Evolutionary conservation across 805 yeast species (phyloP), one percentile per base, ranked within the genome.

Genomic region (Starmera amethionina): DNA sequence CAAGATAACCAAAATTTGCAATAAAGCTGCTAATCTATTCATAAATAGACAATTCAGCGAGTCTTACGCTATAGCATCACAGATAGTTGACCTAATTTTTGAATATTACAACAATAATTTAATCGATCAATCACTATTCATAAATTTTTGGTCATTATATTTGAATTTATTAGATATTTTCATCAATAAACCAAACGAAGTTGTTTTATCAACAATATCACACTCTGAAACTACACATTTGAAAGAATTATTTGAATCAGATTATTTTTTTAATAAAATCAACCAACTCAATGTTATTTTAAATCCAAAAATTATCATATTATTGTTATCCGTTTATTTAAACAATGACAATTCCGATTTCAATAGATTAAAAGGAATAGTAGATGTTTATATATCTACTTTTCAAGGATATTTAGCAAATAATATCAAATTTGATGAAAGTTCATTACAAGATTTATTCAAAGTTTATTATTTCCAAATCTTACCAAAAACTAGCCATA

Each of bases 91-190:
- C 8, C 37, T 43, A 2, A 40, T 46, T 3, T 29, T 46, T 12
- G 19, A 14, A 0, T 38, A 49, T 12, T 45, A 39, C 10, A 43
- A 47, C 5, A 40, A 40, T 11, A 41, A 38, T 4, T 30, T 35
- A 34, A 44, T 54, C 19, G 48, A 44, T 8, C 38, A 42, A 6
- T 41, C 38, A 11, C 14, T 48, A 3, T 47, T 51, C 11, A 34
- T 44, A 7, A 52, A 45, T 32, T 30, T 49, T 10, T 55, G 59
- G 59, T 40, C 51, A 5, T 38, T 55, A 12, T 54, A 54, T 35
- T 46, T 55, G 42, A 54, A 52, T 34, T 35, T 55, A 25, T 42
- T 55, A 13, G 58, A 55, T 42, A 46, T 55, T 4, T 30, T 49
- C n/a, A 12, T 51, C 12, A 54, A 47, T 36, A 51, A 37, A 15